Percentiles rank a stretch among this genome's conserved stretches.
Evolutionary conservation across 1,284 basidiomycete genomes (phyloP).

Genomic region (Fomitopsis palustris): DNA sequence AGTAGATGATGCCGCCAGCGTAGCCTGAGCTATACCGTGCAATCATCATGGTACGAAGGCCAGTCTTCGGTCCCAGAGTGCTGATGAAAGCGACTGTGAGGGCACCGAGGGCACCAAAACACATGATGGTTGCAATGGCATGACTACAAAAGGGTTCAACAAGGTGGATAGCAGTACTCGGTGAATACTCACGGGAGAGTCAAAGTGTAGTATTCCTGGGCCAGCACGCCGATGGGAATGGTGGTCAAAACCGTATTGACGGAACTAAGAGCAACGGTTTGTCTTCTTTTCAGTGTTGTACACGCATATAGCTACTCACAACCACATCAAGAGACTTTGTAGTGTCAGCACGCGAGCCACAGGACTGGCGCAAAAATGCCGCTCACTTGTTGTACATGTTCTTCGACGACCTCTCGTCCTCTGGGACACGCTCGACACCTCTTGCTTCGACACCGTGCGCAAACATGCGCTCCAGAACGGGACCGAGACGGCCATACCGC

Average conservation of each 20-base stretch:
- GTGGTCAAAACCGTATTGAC: conserved; percentile 49
- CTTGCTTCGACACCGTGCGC: conserved; percentile 45
- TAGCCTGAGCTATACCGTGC: conserved; percentile 55
- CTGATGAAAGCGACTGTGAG: conserved; percentile 48
- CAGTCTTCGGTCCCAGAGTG: conserved; percentile 58
- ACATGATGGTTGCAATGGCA: conserved; percentile 39
- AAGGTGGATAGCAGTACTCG: not conserved
- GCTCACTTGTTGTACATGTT: conserved; percentile 49
- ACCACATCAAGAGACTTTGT: conserved; percentile 46
- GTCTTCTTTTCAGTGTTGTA: not conserved
- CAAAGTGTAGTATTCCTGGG: conserved; percentile 48
- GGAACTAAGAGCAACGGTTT: conserved; percentile 30
- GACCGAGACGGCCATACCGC: conserved; percentile 36
- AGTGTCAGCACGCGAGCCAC: not conserved
- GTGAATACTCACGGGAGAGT: conserved; percentile 38
- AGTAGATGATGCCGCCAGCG: conserved; percentile 51
- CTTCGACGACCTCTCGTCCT: conserved; percentile 41
- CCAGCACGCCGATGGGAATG: conserved; percentile 57
- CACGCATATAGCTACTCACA: conserved; percentile 25
- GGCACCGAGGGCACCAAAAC: conserved; percentile 41
- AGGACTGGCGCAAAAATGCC: not conserved
- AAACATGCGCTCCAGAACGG: conserved; percentile 37
- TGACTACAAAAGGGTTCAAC: conserved; percentile 28
- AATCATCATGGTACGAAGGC: conserved; percentile 61
- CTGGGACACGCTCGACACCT: conserved; percentile 49